These are phyloP conservation scores for Erythrobasidium yunnanense DNA, from an alignment of 768 basidiomycete genomes.

Conservation along the genomic window DNA sequence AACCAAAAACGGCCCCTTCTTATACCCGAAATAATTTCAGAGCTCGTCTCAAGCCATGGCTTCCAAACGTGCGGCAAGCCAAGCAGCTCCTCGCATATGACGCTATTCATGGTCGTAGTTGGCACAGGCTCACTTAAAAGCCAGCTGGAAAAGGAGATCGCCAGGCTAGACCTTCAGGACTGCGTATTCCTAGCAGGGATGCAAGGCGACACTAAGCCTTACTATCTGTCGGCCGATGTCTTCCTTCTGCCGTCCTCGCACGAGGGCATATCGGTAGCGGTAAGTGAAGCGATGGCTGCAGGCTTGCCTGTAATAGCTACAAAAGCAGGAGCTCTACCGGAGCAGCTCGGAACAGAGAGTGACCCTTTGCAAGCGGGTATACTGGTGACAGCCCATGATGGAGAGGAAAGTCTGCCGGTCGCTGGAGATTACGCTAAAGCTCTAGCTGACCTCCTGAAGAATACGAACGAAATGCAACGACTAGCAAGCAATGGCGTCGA, in stretches of 20 bases:
- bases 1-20: constrained; percentile 32
- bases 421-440: not conserved
- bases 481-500: not conserved
- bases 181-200: constrained; percentile 22
- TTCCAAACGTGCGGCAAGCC: constrained; percentile 5
- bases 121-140: constrained; percentile 29
- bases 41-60: constrained; percentile 22
- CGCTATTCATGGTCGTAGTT: constrained; percentile 29
- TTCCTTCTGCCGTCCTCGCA: constrained; percentile 33
- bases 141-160: constrained; percentile 3
- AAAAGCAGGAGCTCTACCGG: constrained; percentile 30
- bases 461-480: not conserved
- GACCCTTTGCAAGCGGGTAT: not conserved
- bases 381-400: not conserved
- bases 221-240: constrained; percentile 27
- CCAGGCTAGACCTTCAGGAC: not conserved
- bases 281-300: constrained; percentile 35
- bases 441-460: not conserved
- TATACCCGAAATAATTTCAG: constrained; percentile 26
- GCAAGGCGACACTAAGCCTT: constrained; percentile 12
- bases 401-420: not conserved
- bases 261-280: constrained; percentile 34
- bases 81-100: not conserved
- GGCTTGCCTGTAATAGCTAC: constrained; percentile 32
- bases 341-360: constrained; percentile 25